A percentile compares a stretch with the other conserved stretches of the same genome.
phyloP scores from a whole-genome alignment of 1,139 yeast genomes.

The Oligophagozyma castellii region DNA sequence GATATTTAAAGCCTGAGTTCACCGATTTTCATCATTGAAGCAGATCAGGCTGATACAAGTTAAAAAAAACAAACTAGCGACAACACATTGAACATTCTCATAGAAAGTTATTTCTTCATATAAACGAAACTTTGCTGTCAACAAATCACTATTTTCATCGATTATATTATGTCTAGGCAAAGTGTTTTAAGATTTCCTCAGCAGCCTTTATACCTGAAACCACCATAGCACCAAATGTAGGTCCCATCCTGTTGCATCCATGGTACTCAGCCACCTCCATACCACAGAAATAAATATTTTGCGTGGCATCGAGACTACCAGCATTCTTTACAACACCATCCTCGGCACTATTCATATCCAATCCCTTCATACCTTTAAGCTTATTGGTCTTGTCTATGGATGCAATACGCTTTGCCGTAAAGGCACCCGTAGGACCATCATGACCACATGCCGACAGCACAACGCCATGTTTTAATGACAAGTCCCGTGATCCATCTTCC shows the following conservation, averaged over 20 bases:
- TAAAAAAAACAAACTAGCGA: not conserved
- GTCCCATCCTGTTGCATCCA: constrained; percentile 74
- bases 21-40: no score
- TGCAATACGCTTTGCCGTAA: constrained; percentile 45
- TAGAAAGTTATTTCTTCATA: no score
- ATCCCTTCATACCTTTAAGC: constrained; percentile 63
- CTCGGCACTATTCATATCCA: constrained; percentile 69
- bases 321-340: constrained; percentile 64
- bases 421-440: constrained; percentile 81
- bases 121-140: no score
- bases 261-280: constrained; percentile 73
- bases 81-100: no score
- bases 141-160: no score
- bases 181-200: constrained; percentile 30
- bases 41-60: no score
- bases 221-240: constrained; percentile 75
- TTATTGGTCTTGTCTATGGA: constrained; percentile 32
- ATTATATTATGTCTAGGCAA: no score
- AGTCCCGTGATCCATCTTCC: constrained; percentile 22
- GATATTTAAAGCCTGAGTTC: no score
- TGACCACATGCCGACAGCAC: constrained; percentile 67
- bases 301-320: constrained; percentile 43
- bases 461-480: constrained; percentile 40
- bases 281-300: constrained; percentile 65
- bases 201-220: constrained; percentile 69